Percentiles rank a stretch among this genome's conserved stretches.
Conservation (phyloP, 768 basidiomycete genomes). For the Terana coerulea region DNA sequence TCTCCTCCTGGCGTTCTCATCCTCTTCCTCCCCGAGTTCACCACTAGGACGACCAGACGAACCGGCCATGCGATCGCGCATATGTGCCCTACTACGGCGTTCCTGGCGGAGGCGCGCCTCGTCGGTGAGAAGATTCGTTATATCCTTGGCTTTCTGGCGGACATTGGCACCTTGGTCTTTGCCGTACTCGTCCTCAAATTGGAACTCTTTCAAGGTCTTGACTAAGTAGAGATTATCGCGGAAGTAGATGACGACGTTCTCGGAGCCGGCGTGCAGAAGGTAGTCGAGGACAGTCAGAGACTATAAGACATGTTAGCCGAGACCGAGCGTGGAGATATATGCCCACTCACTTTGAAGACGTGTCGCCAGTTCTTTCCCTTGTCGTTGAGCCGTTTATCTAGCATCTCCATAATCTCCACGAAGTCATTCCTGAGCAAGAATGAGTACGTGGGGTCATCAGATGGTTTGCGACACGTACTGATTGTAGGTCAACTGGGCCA, state of each 20-base stretch:
- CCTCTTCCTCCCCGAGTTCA: slow-evolving; percentile 30
- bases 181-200: slow-evolving; percentile 90
- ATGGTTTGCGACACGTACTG: slow-evolving; percentile 57
- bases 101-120: slow-evolving; percentile 82
- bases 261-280: slow-evolving; percentile 91
- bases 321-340: not conserved
- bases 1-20: slow-evolving; percentile 44
- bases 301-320: slow-evolving; percentile 30
- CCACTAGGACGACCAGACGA: slow-evolving; percentile 35
- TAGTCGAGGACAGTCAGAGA: slow-evolving; percentile 95
- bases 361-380: slow-evolving; percentile 99
- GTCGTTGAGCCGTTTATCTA: slow-evolving; percentile 96
- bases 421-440: slow-evolving; percentile 70
- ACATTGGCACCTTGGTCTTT: slow-evolving; percentile 99
- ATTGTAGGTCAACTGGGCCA: slow-evolving; percentile 95
- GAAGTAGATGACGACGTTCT: slow-evolving; percentile 99
- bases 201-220: slow-evolving; percentile 99
- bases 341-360: slow-evolving; percentile 55
- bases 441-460: slow-evolving; percentile 4
- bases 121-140: slow-evolving; percentile 89
- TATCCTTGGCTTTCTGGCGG: slow-evolving; percentile 96
- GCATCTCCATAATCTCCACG: slow-evolving; percentile 99
- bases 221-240: slow-evolving; percentile 95
- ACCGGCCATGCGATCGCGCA: slow-evolving; percentile 93
- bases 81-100: slow-evolving; percentile 75